Evolutionary conservation across 805 yeast species (phyloP), one percentile per base, ranked within the genome.

Genomic region (Saccharomycopsis fermentans): DNA sequence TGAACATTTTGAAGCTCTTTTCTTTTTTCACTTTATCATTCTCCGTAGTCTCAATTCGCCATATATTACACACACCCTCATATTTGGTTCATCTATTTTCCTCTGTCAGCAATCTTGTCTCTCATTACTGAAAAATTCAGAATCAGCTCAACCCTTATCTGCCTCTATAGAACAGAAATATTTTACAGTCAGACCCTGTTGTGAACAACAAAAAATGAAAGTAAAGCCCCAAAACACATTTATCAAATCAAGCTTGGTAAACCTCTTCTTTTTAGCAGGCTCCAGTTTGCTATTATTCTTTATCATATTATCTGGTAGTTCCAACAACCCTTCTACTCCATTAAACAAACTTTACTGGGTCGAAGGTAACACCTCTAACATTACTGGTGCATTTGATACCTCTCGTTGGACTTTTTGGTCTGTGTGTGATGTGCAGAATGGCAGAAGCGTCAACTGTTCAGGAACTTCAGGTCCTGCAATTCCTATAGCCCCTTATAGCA

Each of bases 381-480:
- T 84, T 58, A 66, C 70, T 19, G 68, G 71, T 52, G 72, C 75
- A 58, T 72, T 77, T 32, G 58, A 65, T 3, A 67, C 71, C n/a
- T 75, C 89, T 2, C 82, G 90, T 65, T 90, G 96, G 96, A 86
- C 90, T 11, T 81, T 81, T 71, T 90, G 91, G 79, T 83, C 84
- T 61, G 76, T 83, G 65, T 75, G 78, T 63, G 77, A 76, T 29
- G 69, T 65, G 40, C 66, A 65, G n/a, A 76, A 78, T 63, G 80
- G 81, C 57, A 63, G 68, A 51, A 77, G 81, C 70, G 47, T 63
- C 29, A 67, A 75, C 63, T 90, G 89, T 72, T 69, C 82, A 50
- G 29, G 12, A 19, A 60, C 69, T 17, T 78, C 78, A 66, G 67
- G 70, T 52, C 86, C 96, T 24, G 97, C 88, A 17, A 84, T 77